These are phyloP conservation scores for Gentiana dahurica DNA, from an alignment of 257 asterid species.

Conservation along the genomic window DNA sequence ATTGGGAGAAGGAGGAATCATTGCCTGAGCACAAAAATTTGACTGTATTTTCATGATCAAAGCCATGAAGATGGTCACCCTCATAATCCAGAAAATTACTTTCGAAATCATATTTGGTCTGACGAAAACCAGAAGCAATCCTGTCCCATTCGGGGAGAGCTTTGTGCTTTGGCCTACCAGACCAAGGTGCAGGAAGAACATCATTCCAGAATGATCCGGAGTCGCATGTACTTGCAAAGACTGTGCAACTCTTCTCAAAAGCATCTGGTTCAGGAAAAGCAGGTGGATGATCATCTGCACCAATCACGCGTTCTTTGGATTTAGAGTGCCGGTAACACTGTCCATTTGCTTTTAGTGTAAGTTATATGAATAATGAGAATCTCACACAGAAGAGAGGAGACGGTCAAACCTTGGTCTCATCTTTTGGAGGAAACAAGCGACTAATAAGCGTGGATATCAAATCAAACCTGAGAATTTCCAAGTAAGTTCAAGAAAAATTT, in stretches of 20 bases:
- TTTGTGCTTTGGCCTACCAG: slow-evolving; percentile 21
- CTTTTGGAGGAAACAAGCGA: slow-evolving; percentile 40
- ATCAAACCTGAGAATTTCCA: slow-evolving; percentile 46
- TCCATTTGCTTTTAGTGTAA: slow-evolving; percentile 5
- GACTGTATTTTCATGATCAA: slow-evolving; percentile 10
- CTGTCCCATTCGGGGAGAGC: slow-evolving; percentile 19
- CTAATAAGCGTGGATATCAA: slow-evolving; percentile 41
- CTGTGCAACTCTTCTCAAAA: slow-evolving; percentile 22
- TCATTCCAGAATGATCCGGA: slow-evolving; percentile 15
- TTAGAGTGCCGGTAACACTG: slow-evolving; percentile 25
- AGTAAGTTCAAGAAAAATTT: slow-evolving; percentile 15
- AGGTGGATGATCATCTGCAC: slow-evolving; percentile 19
- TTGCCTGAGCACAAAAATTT: slow-evolving; percentile 16
- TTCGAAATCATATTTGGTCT: slow-evolving; percentile 15
- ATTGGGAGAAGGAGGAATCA: slow-evolving; percentile 25
- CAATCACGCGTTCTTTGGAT: slow-evolving; percentile 17
- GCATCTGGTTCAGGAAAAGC: slow-evolving; percentile 18
- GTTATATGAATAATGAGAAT: not conserved
- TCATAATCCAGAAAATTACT: slow-evolving; percentile 18
- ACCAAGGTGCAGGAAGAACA: slow-evolving; percentile 17
- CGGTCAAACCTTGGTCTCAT: slow-evolving; percentile 31
- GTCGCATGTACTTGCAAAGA: slow-evolving; percentile 10
- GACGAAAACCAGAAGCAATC: slow-evolving; percentile 18
- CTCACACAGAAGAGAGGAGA: slow-evolving; percentile 10
- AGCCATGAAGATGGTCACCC: slow-evolving; percentile 14